Base-by-base conservation (phyloP, 192 early-diverging fungal species). In the Coemansia sp. region DNA sequence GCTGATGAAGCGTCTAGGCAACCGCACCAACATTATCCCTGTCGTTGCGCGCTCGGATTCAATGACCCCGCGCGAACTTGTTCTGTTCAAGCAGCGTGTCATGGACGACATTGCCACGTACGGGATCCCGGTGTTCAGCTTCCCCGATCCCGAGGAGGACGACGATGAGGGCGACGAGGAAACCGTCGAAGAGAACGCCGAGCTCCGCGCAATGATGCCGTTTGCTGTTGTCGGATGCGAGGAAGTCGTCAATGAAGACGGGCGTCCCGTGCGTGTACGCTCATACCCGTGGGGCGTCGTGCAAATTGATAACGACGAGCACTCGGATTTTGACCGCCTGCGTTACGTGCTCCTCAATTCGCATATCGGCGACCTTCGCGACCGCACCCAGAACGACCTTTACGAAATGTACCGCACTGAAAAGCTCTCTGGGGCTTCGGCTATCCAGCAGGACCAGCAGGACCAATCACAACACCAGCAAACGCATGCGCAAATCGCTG, bases 151-250 rank as follows among this genome's bases (percentile, higher is more conserved):
- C 61, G 88, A 89, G 23, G 96, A 99, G 62, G 95, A 96, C 67
- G 97, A 97, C 78, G 97, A 99, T 67, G 97, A 97, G 72, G 97
- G n/a, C n/a, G n/a, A 97, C 73, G 97, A 98, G 67, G 97, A 99
- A 71, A 97, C 93, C 2, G 87, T 94, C 51, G 97, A 99, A 77
- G 96, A 99, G 81, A 99, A 97, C 84, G 88, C 92, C 58, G 95
- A 96, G 84, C 85, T 99, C 62, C 85, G 95, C 66, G 80, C 84
- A 23, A 84, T 93, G 77, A 81, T 99, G 67, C 97, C 97, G 31
- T 99, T 99, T 73, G 89, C 95, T 0, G 87, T 97, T 16, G 94
- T 99, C 64, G 97, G 95, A 28, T 93, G 94, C 72, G 97, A 99
- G 65, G 90, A 96, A 58, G 82, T 92, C 37, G 81, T 91, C 48